Evolutionary conservation across 139 green algal species (phyloP).

Genomic region (Chlorella sp.): DNA sequence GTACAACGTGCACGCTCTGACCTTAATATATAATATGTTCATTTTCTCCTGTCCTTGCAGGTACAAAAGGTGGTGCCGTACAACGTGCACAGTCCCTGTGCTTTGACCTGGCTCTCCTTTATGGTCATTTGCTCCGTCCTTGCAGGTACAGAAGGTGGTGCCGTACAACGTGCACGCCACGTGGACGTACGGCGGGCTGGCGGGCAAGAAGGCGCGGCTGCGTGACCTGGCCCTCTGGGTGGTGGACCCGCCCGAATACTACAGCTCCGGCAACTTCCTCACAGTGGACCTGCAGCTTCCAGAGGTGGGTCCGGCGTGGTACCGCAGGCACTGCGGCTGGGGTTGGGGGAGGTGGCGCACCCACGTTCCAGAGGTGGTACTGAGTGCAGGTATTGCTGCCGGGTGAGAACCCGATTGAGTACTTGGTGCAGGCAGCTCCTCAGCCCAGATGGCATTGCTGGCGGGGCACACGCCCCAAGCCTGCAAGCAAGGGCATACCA

Average conservation of each 20-base stretch:
- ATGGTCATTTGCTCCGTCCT: too few species aligned
- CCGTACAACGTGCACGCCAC: slow-evolving; percentile 28
- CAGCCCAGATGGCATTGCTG: too few species aligned
- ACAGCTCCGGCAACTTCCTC: background rate
- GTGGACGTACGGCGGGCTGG: slow-evolving; percentile 39
- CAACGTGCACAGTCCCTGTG: slow-evolving; percentile 29
- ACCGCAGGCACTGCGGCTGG: too few species aligned
- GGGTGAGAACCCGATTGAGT: too few species aligned
- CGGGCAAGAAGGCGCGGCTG: slow-evolving; percentile 32
- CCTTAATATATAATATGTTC: too few species aligned
- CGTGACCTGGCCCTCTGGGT: slow-evolving; percentile 26
- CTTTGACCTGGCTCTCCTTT: too few species aligned
- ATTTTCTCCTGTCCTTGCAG: background rate
- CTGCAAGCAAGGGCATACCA: too few species aligned
- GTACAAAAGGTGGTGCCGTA: background rate
- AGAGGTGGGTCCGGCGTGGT: slow-evolving; percentile 13
- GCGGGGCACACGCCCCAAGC: too few species aligned
- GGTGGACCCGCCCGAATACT: slow-evolving; percentile 35
- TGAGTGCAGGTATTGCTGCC: too few species aligned
- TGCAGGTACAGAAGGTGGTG: slow-evolving; percentile 3
- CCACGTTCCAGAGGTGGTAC: too few species aligned
- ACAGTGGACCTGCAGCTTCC: slow-evolving; percentile 13
- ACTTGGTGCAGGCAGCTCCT: too few species aligned
- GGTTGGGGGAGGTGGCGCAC: too few species aligned
- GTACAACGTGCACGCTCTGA: slow-evolving; percentile 24